Conservation (phyloP, 345 rosid species). For the Sisymbrium irio region DNA sequence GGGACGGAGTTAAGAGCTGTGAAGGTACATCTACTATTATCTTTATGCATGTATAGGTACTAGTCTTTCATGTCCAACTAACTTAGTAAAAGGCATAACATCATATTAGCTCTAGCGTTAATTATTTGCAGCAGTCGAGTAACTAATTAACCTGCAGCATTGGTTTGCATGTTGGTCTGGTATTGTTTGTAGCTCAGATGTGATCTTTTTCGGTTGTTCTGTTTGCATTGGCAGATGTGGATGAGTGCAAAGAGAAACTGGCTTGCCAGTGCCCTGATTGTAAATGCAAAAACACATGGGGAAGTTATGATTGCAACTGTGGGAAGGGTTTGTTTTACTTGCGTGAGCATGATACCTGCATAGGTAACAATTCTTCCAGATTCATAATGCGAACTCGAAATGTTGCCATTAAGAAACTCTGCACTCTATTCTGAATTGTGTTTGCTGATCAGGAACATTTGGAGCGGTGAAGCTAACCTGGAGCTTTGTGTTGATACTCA, state of each 20-base stretch:
- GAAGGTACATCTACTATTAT: not conserved
- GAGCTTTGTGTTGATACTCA: not conserved
- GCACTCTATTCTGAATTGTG: not conserved
- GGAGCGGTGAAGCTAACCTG: conserved; percentile 1
- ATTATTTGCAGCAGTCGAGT: too few species aligned
- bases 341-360: conserved; percentile 18
- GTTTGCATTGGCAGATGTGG: conserved; percentile 8
- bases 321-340: conserved; percentile 6
- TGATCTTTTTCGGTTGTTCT: not conserved
- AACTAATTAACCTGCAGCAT: not conserved
- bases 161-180: not conserved
- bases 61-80: not conserved
- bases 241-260: conserved; percentile 8
- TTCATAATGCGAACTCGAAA: not conserved
- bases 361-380: not conserved
- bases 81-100: not conserved
- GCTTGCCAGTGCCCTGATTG: conserved; percentile 9
- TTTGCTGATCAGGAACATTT: not conserved
- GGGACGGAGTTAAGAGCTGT: not conserved
- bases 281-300: conserved; percentile 19
- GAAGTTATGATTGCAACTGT: conserved; percentile 13
- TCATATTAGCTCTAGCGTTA: not conserved
- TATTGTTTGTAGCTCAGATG: not conserved
- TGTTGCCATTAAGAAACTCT: not conserved
- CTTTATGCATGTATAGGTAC: not conserved